Percentiles rank a stretch among this genome's conserved stretches.
These are phyloP conservation scores for Saprolegnia parasitica DNA, from an alignment of 352 stramenopile genomes.

Conservation along the genomic window DNA sequence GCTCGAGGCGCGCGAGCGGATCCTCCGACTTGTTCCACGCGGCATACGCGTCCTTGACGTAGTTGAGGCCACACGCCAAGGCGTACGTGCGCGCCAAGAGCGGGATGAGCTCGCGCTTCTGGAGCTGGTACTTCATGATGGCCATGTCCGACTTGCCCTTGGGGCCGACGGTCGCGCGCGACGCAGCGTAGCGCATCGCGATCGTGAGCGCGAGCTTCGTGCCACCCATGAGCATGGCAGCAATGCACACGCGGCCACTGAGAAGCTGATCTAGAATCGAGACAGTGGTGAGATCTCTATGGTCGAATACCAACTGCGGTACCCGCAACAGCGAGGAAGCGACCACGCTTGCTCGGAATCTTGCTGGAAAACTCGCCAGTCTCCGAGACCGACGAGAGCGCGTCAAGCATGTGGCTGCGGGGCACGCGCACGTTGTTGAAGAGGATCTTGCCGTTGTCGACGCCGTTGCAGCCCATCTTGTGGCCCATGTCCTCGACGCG, in stretches of 20 bases:
- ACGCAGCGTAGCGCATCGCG: constrained; percentile 26
- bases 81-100: constrained; percentile 27
- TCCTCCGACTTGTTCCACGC: constrained; percentile 27
- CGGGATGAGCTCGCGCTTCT: constrained; percentile 22
- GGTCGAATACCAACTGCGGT: neutral
- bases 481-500: constrained; percentile 86
- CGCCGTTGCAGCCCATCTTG: constrained; percentile 88
- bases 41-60: constrained; percentile 27
- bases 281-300: neutral
- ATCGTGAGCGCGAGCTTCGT: constrained; percentile 25
- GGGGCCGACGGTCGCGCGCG: constrained; percentile 24
- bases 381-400: constrained; percentile 33
- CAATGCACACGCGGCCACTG: constrained; percentile 28
- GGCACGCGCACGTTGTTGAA: constrained; percentile 88
- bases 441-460: constrained; percentile 82
- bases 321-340: constrained; percentile 26
- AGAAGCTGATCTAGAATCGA: constrained; percentile 22
- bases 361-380: constrained; percentile 17
- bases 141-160: constrained; percentile 30
- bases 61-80: constrained; percentile 15
- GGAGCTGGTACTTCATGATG: constrained; percentile 26
- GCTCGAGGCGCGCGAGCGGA: constrained; percentile 23
- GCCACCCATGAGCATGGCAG: constrained; percentile 27
- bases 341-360: constrained; percentile 22
- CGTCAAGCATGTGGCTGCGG: constrained; percentile 53